A percentile compares a stretch with the other conserved stretches of the same genome.
These are phyloP conservation scores for Epicoccum sorghinum DNA, from an alignment of 2,329 filamentous ascomycete genomes.

Conservation along the genomic window DNA sequence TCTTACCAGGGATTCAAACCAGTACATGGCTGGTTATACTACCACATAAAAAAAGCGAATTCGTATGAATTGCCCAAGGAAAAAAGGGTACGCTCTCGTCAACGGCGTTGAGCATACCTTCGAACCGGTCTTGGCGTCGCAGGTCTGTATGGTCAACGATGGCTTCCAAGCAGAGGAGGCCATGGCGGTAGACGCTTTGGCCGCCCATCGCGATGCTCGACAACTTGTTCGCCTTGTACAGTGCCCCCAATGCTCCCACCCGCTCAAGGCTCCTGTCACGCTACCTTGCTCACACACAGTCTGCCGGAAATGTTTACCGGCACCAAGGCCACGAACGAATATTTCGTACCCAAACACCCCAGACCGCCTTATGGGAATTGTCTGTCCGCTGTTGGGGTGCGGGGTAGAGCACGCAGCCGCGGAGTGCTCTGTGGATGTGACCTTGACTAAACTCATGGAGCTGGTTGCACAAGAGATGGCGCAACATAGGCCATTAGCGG, in stretches of 20 bases:
- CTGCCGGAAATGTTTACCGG: slow-evolving; percentile 76
- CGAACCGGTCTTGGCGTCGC: slow-evolving; percentile 29
- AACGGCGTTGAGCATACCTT: slow-evolving; percentile 42
- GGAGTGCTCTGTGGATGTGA: slow-evolving; percentile 80
- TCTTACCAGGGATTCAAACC: slow-evolving; percentile 5
- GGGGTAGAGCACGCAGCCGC: slow-evolving; percentile 73
- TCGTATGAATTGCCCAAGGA: slow-evolving; percentile 47
- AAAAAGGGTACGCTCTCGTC: slow-evolving; percentile 42
- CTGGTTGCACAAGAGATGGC: slow-evolving; percentile 57
- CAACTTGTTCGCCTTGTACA: slow-evolving; percentile 76
- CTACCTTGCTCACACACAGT: slow-evolving; percentile 82
- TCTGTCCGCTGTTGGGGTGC: slow-evolving; percentile 74
- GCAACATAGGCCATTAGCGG: slow-evolving; percentile 41
- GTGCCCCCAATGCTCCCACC: slow-evolving; percentile 74
- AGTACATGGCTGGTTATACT: slow-evolving; percentile 32
- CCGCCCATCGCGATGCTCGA: slow-evolving; percentile 63
- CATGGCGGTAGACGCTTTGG: slow-evolving; percentile 48
- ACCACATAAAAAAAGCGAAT: slow-evolving; percentile 19
- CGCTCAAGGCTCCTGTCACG: slow-evolving; percentile 71
- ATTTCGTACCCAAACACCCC: slow-evolving; percentile 78
- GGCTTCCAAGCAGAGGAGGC: slow-evolving; percentile 41
- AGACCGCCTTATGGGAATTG: slow-evolving; percentile 71
- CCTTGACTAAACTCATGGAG: slow-evolving; percentile 72
- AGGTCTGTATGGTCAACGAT: slow-evolving; percentile 53
- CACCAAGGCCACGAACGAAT: slow-evolving; percentile 66